Conservation (phyloP, 768 basidiomycete genomes). For the Xanthoconium stramineum region DNA sequence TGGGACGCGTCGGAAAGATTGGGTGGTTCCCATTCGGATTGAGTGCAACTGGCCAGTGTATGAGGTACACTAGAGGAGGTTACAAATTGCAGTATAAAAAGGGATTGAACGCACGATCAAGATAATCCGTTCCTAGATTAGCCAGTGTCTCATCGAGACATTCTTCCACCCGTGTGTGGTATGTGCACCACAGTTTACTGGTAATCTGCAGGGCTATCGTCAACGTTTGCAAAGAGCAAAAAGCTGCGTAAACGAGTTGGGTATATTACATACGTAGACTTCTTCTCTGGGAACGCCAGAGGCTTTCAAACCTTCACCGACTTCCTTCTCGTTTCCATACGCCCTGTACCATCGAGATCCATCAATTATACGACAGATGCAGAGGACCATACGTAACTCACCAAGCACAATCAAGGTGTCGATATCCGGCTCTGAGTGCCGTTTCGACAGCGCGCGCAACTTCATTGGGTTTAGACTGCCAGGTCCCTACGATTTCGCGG, state of each 20-base stretch:
- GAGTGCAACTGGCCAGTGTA: conserved; percentile 81
- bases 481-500: conserved; percentile 53
- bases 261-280: conserved; percentile 48
- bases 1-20: conserved; percentile 52
- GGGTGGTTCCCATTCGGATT: conserved; percentile 68
- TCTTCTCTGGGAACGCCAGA: conserved; percentile 77
- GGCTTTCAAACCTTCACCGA: conserved; percentile 74
- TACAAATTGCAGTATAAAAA: not conserved
- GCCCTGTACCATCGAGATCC: conserved; percentile 35
- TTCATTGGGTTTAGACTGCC: conserved; percentile 74
- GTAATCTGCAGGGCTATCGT: conserved; percentile 46
- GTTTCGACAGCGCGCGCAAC: conserved; percentile 67
- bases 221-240: not conserved
- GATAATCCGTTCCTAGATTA: conserved; percentile 79
- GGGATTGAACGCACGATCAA: conserved; percentile 59
- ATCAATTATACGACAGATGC: conserved; percentile 16
- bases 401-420: conserved; percentile 72
- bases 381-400: conserved; percentile 16
- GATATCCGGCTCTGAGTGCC: conserved; percentile 77
- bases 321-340: conserved; percentile 78
- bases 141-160: conserved; percentile 72
- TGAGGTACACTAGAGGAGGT: conserved; percentile 46
- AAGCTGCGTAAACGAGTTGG: not conserved
- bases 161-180: conserved; percentile 69
- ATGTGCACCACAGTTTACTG: conserved; percentile 68